Evolutionary conservation across 345 rosid genomes (phyloP), one percentile per base, ranked within the genome.

Genomic region (Corchorus olitorius): DNA sequence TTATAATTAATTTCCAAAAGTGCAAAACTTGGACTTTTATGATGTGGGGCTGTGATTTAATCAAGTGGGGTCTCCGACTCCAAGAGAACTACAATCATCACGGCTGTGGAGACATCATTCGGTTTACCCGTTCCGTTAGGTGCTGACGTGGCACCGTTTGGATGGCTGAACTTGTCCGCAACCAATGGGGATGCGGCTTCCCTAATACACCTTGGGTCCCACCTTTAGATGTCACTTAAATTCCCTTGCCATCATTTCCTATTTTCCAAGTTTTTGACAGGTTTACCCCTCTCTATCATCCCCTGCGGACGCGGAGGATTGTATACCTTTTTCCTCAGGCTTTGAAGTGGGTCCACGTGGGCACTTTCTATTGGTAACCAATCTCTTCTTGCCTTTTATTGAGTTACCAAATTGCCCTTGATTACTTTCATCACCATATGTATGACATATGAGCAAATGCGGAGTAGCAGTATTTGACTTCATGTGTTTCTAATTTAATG

Each of bases 151-250:
- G 79, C 74, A 43, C 76, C 70, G 45, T 71, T 65, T 73, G 59
- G 78, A 49, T 78, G 76, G 76, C 76, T 76, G 75, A 67, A 53
- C 77, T 78, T 84, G 39, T 4, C 76, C 62, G 83, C 84, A 83
- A 83, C 89, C 86, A 81, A 87, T 81, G 59, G 79, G 70, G 82
- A 82, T 75, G 85, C 86, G 68, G 88, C 67, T 81, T 75, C 82
- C 45, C 55, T 16, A 84, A 84, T 74, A 61, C 80, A 56, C 39
- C 60, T 54, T 52, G 72, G 84, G 84, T 45, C 79, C 87, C 79
- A 80, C 76, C 76, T 39, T n/a, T 16, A 5, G 72, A 70, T 75
- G 54, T 76, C 73, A 6, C 22, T 9, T 9, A 66, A 19, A 48
- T 81, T 56, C 81, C 53, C 0, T 64, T 41, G 12, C 22, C 82